phyloP scores from a whole-genome alignment of 495 filamentous ascomycete genomes.

The Entonaema liquescens region DNA sequence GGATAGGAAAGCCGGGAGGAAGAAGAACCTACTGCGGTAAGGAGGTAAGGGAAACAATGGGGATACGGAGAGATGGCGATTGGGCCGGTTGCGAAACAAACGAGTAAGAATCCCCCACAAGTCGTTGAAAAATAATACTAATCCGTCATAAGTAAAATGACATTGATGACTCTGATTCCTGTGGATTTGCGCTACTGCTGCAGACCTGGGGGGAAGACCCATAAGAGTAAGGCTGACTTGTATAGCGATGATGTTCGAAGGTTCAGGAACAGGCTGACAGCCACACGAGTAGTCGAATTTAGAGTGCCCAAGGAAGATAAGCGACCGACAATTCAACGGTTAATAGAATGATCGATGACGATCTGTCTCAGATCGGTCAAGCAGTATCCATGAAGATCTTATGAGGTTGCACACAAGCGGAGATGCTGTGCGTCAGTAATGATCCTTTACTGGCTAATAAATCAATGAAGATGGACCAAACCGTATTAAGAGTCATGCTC shows the following conservation, averaged over 20 bases:
- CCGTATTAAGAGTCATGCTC: constrained; percentile 26
- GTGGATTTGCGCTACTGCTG: background rate
- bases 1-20: constrained; percentile 19
- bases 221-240: constrained; percentile 39
- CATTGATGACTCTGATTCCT: constrained; percentile 17
- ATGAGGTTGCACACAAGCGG: constrained; percentile 23
- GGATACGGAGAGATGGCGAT: constrained; percentile 39
- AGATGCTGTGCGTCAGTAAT: constrained; percentile 21
- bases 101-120: constrained; percentile 29
- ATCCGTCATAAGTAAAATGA: constrained; percentile 3
- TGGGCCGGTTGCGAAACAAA: constrained; percentile 44
- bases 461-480: background rate
- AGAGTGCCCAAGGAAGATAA: constrained; percentile 13
- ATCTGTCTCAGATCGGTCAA: constrained; percentile 39
- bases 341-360: constrained; percentile 17
- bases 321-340: constrained; percentile 8
- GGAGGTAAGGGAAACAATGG: background rate
- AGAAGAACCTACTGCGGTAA: background rate
- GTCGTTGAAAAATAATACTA: constrained; percentile 3
- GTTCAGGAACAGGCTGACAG: constrained; percentile 27
- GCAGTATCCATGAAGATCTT: constrained; percentile 29
- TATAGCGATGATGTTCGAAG: background rate
- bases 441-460: constrained; percentile 3
- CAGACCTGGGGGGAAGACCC: constrained; percentile 15
- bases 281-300: constrained; percentile 11